These are phyloP conservation scores for Paecilomyces fulvus DNA, from an alignment of 2,329 filamentous ascomycete genomes.

Conservation along the genomic window DNA sequence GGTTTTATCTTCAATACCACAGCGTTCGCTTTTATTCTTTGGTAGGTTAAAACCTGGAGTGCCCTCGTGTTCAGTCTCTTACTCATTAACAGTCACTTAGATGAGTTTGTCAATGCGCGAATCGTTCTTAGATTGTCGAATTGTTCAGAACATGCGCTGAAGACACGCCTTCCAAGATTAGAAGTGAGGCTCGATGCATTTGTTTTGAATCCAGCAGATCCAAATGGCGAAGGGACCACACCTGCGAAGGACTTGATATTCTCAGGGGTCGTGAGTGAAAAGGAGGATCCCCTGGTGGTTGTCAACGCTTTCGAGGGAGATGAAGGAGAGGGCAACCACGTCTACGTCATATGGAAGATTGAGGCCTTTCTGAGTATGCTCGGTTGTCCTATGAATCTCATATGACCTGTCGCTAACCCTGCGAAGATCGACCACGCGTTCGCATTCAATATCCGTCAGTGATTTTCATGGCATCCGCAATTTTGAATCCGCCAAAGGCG, in stretches of 20 bases:
- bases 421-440: constrained; percentile 36
- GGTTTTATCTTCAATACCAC: constrained; percentile 40
- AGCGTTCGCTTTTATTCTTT: constrained; percentile 46
- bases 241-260: constrained; percentile 36
- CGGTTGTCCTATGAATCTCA: neutral
- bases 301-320: constrained; percentile 35
- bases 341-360: constrained; percentile 39
- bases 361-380: constrained; percentile 34
- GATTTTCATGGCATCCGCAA: constrained; percentile 44
- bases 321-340: constrained; percentile 28
- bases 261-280: constrained; percentile 28
- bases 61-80: constrained; percentile 28
- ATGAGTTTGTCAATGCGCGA: constrained; percentile 46
- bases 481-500: constrained; percentile 35
- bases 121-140: constrained; percentile 44
- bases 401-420: constrained; percentile 7
- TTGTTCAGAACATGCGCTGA: constrained; percentile 40
- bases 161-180: constrained; percentile 41
- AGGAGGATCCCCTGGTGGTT: constrained; percentile 37
- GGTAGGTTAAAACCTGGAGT: constrained; percentile 25
- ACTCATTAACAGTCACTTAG: constrained; percentile 42
- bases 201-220: constrained; percentile 32
- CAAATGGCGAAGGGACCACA: constrained; percentile 31
- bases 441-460: constrained; percentile 49
- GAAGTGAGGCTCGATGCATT: constrained; percentile 45